Percentiles rank a stretch among this genome's conserved stretches.
phyloP scores from a whole-genome alignment of 2,329 filamentous ascomycete species.

The Neonectria sp. region DNA sequence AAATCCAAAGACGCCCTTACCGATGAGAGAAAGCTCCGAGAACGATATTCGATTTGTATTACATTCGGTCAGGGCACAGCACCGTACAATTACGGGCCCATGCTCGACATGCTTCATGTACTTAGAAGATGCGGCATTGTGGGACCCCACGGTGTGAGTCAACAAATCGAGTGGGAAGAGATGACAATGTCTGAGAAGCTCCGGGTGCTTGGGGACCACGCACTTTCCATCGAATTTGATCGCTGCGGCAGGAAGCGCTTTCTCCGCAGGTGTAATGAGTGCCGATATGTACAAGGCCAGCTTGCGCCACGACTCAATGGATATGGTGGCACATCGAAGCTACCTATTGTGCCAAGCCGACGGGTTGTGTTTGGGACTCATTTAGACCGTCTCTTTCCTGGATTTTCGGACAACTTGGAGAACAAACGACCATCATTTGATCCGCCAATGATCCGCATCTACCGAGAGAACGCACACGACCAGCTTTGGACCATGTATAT shows the following conservation, averaged over 20 bases:
- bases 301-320: not conserved
- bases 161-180: not conserved
- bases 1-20: not conserved
- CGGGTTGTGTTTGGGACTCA: not conserved
- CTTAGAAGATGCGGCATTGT: not conserved
- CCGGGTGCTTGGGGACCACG: slow-evolving; percentile 8
- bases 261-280: slow-evolving; percentile 33
- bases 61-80: not conserved
- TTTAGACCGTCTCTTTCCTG: slow-evolving; percentile 34
- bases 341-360: slow-evolving; percentile 22
- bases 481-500: slow-evolving; percentile 30
- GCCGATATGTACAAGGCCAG: slow-evolving; percentile 14
- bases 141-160: not conserved
- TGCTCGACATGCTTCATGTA: not conserved
- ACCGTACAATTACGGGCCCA: accelerated
- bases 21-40: not conserved
- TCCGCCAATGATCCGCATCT: not conserved
- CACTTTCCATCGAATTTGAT: not conserved
- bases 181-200: not conserved
- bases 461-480: not conserved
- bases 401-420: slow-evolving; percentile 5
- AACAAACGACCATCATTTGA: not conserved
- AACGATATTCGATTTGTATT: slow-evolving; percentile 16
- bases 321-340: not conserved
- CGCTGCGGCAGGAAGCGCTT: slow-evolving; percentile 23